A percentile compares a stretch with the other conserved stretches of the same genome.
Evolutionary conservation across 805 yeast genomes (phyloP).

Genomic region (Ogataea glucozyma): DNA sequence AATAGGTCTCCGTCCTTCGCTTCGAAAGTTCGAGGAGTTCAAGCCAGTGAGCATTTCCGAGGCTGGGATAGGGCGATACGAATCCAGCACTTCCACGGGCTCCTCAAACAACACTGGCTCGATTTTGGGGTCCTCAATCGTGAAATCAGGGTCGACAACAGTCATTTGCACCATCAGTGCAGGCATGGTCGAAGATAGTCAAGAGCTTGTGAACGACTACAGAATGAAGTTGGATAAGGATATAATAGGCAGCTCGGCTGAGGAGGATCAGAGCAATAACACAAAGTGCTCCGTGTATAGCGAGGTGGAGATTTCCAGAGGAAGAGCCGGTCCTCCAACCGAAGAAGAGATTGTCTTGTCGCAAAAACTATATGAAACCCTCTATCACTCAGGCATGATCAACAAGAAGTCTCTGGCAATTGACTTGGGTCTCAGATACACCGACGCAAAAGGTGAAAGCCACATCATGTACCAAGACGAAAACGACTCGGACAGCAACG

Average conservation of each 20-base stretch:
- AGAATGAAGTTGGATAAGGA: conserved; percentile 41
- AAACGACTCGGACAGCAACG: conserved; percentile 30
- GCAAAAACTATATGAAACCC: conserved; percentile 61
- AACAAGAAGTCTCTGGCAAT: conserved; percentile 53
- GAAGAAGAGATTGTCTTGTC: conserved; percentile 80
- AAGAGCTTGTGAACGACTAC: conserved; percentile 44
- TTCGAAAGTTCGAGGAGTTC: conserved; percentile 72
- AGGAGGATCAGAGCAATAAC: conserved; percentile 18
- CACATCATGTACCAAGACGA: conserved; percentile 46
- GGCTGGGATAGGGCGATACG: conserved; percentile 41
- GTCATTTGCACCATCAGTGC: conserved; percentile 72
- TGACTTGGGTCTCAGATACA: conserved; percentile 50
- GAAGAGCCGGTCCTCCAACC: conserved; percentile 77
- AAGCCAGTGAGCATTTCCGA: conserved; percentile 49
- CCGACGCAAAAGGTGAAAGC: conserved; percentile 50
- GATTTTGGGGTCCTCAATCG: conserved; percentile 66
- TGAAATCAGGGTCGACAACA: conserved; percentile 70
- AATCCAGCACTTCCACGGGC: conserved; percentile 18
- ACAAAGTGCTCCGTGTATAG: conserved; percentile 58
- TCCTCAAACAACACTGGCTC: conserved; percentile 21
- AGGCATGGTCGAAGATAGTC: conserved; percentile 59
- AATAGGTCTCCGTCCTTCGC: conserved; percentile 73
- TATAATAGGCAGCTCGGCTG: conserved; percentile 29
- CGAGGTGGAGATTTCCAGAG: conserved; percentile 73
- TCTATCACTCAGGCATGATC: conserved; percentile 58